Conservation (phyloP, 805 yeast species). For the Candida lessepsii region DNA sequence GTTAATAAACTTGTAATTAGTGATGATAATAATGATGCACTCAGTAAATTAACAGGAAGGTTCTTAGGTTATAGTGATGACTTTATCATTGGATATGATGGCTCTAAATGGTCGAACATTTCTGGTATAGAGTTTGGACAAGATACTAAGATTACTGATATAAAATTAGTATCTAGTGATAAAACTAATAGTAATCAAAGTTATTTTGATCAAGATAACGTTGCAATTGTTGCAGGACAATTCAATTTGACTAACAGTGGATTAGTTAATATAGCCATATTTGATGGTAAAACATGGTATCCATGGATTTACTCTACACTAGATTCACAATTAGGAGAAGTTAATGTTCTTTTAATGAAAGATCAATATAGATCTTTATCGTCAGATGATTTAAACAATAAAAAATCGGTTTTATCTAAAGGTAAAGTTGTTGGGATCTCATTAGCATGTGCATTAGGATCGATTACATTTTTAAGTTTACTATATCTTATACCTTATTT, state of each 20-base stretch:
- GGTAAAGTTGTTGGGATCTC: constrained; percentile 48
- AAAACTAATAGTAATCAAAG: constrained; percentile 25
- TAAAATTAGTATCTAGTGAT: constrained; percentile 41
- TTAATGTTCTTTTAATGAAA: constrained; percentile 32
- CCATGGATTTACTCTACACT: constrained; percentile 54
- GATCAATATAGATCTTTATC: constrained; percentile 37
- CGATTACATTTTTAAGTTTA: constrained; percentile 40
- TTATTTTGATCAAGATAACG: constrained; percentile 42
- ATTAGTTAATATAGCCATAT: constrained; percentile 57
- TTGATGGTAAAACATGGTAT: constrained; percentile 63
- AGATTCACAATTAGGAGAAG: constrained; percentile 23
- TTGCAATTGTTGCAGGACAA: constrained; percentile 59
- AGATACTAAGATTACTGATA: constrained; percentile 41
- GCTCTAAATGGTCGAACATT: constrained; percentile 47
- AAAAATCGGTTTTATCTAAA: constrained; percentile 23
- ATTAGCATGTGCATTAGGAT: constrained; percentile 45
- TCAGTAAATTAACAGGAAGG: constrained; percentile 37
- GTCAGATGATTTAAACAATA: constrained; percentile 27
- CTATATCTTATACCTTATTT: constrained; percentile 41
- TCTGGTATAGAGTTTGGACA: constrained; percentile 31
- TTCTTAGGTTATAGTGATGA: constrained; percentile 34
- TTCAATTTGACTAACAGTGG: constrained; percentile 49
- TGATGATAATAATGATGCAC: constrained; percentile 17
- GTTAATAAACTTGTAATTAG: constrained; percentile 19
- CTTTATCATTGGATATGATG: constrained; percentile 44